Conservation (phyloP, 2,329 filamentous ascomycete genomes). For the Fusarium xylarioides region DNA sequence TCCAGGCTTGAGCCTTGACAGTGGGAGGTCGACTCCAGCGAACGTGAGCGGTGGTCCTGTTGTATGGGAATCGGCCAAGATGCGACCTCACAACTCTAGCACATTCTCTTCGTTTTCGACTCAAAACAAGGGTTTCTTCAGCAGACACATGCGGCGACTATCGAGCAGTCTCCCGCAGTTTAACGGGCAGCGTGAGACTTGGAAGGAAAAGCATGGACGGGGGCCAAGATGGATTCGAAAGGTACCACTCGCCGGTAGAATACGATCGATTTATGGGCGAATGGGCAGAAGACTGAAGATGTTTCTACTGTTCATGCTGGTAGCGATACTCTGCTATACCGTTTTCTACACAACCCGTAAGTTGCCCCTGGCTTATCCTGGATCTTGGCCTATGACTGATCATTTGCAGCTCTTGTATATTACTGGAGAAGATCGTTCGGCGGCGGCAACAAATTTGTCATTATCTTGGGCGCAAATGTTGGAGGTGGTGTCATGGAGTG, state of each 20-base stretch:
- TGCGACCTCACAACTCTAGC: slow-evolving; percentile 76
- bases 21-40: slow-evolving; percentile 74
- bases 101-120: slow-evolving; percentile 83
- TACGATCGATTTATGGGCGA: slow-evolving; percentile 57
- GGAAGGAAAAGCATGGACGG: slow-evolving; percentile 80
- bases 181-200: slow-evolving; percentile 66
- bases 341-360: slow-evolving; percentile 78
- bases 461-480: slow-evolving; percentile 92
- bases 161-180: slow-evolving; percentile 83
- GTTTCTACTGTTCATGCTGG: slow-evolving; percentile 65
- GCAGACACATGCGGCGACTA: slow-evolving; percentile 81
- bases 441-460: slow-evolving; percentile 89
- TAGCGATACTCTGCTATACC: slow-evolving; percentile 75
- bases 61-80: slow-evolving; percentile 85
- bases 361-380: slow-evolving; percentile 48
- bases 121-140: slow-evolving; percentile 87
- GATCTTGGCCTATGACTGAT: not conserved
- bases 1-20: slow-evolving; percentile 78
- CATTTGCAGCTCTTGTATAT: slow-evolving; percentile 53
- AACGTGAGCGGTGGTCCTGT: slow-evolving; percentile 66
- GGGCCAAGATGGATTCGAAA: slow-evolving; percentile 63
- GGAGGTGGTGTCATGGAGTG: slow-evolving; percentile 99
- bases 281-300: slow-evolving; percentile 73
- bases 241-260: slow-evolving; percentile 57
- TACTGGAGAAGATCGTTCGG: slow-evolving; percentile 79